phyloP scores from a whole-genome alignment of 768 basidiomycete species.

The Suillus hirtellus region DNA sequence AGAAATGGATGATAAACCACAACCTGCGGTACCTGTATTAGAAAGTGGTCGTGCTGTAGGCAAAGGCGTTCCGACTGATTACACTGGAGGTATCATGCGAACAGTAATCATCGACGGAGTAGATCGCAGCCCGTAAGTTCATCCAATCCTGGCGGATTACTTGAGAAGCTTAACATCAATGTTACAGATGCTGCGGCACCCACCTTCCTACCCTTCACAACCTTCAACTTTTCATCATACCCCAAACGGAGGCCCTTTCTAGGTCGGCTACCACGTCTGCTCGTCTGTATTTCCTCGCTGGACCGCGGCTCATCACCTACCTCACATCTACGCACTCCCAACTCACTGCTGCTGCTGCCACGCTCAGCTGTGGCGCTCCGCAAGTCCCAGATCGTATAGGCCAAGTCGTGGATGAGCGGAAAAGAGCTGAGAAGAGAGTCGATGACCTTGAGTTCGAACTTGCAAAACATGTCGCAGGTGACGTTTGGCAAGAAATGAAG shows the following conservation, averaged over 20 bases:
- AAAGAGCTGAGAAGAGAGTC: conserved; percentile 64
- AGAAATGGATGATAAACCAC: conserved; percentile 50
- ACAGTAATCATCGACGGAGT: conserved; percentile 81
- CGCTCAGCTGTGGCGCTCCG: conserved; percentile 66
- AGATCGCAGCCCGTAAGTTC: conserved; percentile 73
- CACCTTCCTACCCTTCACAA: conserved; percentile 79
- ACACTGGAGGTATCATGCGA: conserved; percentile 75
- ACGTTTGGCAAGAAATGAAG: conserved; percentile 40
- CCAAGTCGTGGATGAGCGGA: conserved; percentile 67
- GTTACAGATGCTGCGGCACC: conserved; percentile 73
- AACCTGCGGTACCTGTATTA: conserved; percentile 33
- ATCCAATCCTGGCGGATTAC: conserved; percentile 14
- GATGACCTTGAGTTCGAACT: conserved; percentile 70
- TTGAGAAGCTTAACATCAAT: not conserved
- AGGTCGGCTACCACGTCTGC: conserved; percentile 62
- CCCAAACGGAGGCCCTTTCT: conserved; percentile 66
- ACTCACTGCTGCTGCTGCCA: conserved; percentile 55
- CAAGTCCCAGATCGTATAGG: conserved; percentile 69
- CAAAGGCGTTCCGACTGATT: conserved; percentile 65
- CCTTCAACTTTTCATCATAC: conserved; percentile 69
- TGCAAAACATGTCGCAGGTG: conserved; percentile 47
- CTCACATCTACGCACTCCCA: conserved; percentile 57
- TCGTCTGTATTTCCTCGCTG: conserved; percentile 81
- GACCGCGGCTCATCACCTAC: conserved; percentile 69
- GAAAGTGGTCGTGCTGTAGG: conserved; percentile 53